Conservation (phyloP, 306 rosid genomes). For the Prinsepia uniflora region DNA sequence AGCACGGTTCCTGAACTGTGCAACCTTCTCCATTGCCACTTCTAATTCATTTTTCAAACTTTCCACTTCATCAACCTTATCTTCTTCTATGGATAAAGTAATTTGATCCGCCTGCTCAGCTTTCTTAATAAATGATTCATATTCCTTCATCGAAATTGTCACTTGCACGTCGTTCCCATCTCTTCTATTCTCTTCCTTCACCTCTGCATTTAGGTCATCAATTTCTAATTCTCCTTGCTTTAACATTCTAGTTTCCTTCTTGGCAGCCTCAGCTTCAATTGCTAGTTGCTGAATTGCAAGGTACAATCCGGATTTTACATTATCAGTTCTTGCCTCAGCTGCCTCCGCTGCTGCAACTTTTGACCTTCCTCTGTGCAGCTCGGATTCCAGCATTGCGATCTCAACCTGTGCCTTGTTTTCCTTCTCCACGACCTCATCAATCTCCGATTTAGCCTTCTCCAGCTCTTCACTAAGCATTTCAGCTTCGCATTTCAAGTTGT, state of each 20-base stretch:
- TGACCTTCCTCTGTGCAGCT: conserved; percentile 43
- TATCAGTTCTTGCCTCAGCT: conserved; percentile 32
- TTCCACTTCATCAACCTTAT: conserved; percentile 45
- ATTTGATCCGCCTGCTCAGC: conserved; percentile 21
- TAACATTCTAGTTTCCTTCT: conserved; percentile 28
- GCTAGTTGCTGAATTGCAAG: conserved; percentile 35
- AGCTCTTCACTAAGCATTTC: conserved; percentile 43
- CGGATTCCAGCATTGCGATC: conserved; percentile 53
- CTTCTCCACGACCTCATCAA: conserved; percentile 32
- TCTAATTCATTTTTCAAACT: conserved; percentile 56
- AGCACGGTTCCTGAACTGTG: conserved; percentile 58
- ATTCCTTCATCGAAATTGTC: conserved; percentile 31
- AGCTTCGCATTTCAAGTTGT: conserved; percentile 24
- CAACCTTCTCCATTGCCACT: conserved; percentile 46
- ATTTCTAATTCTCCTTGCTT: conserved; percentile 9
- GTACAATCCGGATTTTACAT: conserved; percentile 26
- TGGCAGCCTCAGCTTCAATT: conserved; percentile 31
- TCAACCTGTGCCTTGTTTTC: conserved; percentile 45
- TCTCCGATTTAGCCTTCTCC: conserved; percentile 34
- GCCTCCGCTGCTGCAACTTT: conserved; percentile 31
- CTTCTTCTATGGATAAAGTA: conserved; percentile 11
- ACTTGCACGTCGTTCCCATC: conserved; percentile 24
- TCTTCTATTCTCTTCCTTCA: conserved; percentile 24
- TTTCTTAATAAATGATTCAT: conserved; percentile 27
- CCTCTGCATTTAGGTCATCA: not conserved